Conservation (phyloP, 106 monocot genomes). For the Dendrobium chrysotoxum region DNA sequence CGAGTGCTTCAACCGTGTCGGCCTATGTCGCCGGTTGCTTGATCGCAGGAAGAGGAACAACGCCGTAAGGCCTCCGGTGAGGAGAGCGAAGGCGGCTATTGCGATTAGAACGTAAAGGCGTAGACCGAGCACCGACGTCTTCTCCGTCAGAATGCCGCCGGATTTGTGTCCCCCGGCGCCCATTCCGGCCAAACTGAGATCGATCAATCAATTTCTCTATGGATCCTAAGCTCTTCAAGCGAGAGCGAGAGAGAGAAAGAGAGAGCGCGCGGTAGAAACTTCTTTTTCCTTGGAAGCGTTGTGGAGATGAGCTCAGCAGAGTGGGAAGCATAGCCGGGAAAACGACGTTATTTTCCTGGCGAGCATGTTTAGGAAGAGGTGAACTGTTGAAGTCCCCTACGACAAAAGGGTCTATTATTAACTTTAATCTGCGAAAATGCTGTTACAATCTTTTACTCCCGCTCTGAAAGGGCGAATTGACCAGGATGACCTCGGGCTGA, state of each 20-base stretch:
- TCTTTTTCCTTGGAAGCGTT: not conserved
- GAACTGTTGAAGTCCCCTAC: not conserved
- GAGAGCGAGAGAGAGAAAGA: not conserved
- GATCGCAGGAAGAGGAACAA: constrained; percentile 15
- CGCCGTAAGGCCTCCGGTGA: constrained; percentile 1
- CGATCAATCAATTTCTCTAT: not conserved
- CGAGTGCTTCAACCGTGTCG: constrained; percentile 13
- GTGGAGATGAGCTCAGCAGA: not conserved
- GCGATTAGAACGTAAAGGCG: constrained; percentile 19
- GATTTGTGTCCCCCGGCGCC: not conserved
- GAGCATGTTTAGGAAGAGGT: not conserved
- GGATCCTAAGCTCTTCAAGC: not conserved
- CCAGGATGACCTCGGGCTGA: not conserved
- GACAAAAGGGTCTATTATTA: not conserved
- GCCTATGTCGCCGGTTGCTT: not conserved
- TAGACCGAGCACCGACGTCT: constrained; percentile 27
- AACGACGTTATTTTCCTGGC: not conserved
- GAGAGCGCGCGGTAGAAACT: not conserved
- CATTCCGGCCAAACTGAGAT: not conserved
- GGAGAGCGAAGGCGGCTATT: constrained; percentile 16
- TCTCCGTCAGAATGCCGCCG: constrained; percentile 7
- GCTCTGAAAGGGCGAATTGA: not conserved
- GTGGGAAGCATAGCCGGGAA: not conserved
- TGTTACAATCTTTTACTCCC: not conserved
- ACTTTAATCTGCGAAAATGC: not conserved